phyloP scores from a whole-genome alignment of 2,329 filamentous ascomycete species.

The Penicillium brevicompactum region DNA sequence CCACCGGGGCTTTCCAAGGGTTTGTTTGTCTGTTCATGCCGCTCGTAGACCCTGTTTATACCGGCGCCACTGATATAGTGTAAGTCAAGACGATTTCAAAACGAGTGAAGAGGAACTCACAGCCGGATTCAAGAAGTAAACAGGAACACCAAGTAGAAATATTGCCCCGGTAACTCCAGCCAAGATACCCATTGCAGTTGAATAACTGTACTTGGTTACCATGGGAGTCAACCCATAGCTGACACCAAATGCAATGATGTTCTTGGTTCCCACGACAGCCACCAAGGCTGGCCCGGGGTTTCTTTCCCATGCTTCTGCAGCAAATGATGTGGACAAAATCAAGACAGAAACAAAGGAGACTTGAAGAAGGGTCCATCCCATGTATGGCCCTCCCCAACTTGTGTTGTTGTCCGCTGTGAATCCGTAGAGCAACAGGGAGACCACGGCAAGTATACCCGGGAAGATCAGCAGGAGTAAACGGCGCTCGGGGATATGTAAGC shows the following conservation, averaged over 20 bases:
- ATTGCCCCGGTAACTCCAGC: constrained; percentile 22
- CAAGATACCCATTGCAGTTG: constrained; percentile 26
- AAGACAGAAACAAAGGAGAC: constrained; percentile 29
- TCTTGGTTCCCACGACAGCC: constrained; percentile 33
- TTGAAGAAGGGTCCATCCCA: constrained; percentile 32
- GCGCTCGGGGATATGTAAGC: constrained; percentile 40
- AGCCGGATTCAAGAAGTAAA: constrained; percentile 27
- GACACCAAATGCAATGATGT: constrained; percentile 30
- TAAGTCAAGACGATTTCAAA: not conserved
- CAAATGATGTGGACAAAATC: constrained; percentile 36
- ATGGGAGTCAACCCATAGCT: constrained; percentile 32
- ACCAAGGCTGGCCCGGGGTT: constrained; percentile 34
- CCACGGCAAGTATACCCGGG: constrained; percentile 33
- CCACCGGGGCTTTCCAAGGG: no score
- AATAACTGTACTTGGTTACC: constrained; percentile 27
- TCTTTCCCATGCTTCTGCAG: constrained; percentile 37
- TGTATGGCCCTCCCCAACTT: constrained; percentile 30
- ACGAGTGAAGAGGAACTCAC: constrained; percentile 11
- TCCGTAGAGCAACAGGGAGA: constrained; percentile 35
- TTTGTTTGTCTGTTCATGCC: not conserved
- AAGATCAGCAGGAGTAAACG: constrained; percentile 35
- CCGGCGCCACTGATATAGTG: constrained; percentile 14
- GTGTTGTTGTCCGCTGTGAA: constrained; percentile 29
- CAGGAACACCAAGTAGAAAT: constrained; percentile 26
- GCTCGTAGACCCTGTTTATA: constrained; percentile 8